Conservation (phyloP, 495 filamentous ascomycete species). For the Stereocaulon alpinum region DNA sequence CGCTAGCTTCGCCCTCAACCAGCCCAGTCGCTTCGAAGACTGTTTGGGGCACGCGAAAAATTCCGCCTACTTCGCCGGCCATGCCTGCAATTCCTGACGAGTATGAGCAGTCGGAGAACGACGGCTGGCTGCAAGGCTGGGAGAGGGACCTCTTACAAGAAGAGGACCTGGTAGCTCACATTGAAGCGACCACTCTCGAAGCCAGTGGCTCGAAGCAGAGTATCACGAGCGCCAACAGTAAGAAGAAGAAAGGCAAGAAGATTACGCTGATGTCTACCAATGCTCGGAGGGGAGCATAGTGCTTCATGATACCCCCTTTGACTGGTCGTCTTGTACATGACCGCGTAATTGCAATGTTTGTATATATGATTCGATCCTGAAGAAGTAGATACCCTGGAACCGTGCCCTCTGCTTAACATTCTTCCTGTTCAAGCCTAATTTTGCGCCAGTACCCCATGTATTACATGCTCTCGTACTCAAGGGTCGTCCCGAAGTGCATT, state of each 20-base stretch:
- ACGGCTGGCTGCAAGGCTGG: constrained; percentile 79
- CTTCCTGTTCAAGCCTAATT: too few relatives aligned
- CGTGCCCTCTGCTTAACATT: too few relatives aligned
- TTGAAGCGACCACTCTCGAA: constrained; percentile 30
- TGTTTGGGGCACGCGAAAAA: constrained; percentile 73
- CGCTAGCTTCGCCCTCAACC: constrained; percentile 62
- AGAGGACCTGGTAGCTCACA: constrained; percentile 33
- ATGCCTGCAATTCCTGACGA: constrained; percentile 30
- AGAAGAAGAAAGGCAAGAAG: constrained; percentile 88
- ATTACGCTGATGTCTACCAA: constrained; percentile 91
- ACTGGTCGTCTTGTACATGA: constrained; percentile 8
- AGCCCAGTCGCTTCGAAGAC: constrained; percentile 67
- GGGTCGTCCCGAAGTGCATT: too few relatives aligned
- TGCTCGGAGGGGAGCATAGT: constrained; percentile 54
- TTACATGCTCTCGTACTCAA: too few relatives aligned
- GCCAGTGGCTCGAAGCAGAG: constrained; percentile 27
- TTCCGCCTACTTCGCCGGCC: constrained; percentile 43
- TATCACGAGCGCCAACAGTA: constrained; percentile 33
- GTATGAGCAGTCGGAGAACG: constrained; percentile 36
- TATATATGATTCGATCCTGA: neutral
- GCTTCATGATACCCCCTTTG: neutral
- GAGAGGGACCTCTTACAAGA: constrained; percentile 54
- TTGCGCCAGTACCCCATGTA: too few relatives aligned
- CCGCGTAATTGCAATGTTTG: neutral
- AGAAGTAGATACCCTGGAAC: too few relatives aligned